Percentiles rank a stretch among this genome's conserved stretches.
phyloP scores from a whole-genome alignment of 169 alveolate species.

The Plasmodium relictum region DNA sequence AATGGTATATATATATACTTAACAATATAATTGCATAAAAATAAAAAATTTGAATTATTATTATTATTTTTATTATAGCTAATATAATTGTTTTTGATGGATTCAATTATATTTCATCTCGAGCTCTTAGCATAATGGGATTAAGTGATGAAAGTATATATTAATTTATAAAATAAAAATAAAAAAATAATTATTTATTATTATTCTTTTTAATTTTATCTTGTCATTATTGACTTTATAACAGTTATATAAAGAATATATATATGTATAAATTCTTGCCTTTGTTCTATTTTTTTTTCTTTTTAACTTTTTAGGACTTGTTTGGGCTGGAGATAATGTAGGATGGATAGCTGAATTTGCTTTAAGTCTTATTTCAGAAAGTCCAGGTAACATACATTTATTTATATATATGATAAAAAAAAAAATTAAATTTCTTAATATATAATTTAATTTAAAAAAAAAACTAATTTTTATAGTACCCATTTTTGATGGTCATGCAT shows the following conservation, averaged over 20 bases:
- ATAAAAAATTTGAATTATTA: not conserved
- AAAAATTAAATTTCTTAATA: not conserved
- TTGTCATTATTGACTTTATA: too few relatives aligned
- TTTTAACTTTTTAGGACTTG: constrained; percentile 28
- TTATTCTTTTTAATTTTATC: too few relatives aligned
- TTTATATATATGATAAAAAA: not conserved
- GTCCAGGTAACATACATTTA: constrained; percentile 35
- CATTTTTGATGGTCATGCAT: constrained; percentile 57
- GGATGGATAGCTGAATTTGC: constrained; percentile 73
- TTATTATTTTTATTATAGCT: constrained; percentile 6
- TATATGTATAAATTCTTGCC: not conserved
- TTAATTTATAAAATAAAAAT: not conserved
- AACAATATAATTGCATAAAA: not conserved
- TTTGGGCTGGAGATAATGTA: constrained; percentile 50
- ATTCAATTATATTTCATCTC: constrained; percentile 40
- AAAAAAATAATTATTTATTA: too few relatives aligned
- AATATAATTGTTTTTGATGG: constrained; percentile 56
- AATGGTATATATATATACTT: constrained; percentile 21
- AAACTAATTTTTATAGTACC: constrained; percentile 34
- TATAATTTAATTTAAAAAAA: not conserved
- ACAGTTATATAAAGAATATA: not conserved
- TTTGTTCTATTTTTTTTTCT: not conserved
- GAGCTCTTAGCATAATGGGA: constrained; percentile 55
- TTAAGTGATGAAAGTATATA: constrained; percentile 42
- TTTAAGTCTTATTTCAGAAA: constrained; percentile 30